These are phyloP conservation scores for Colletotrichum sp. DNA, from an alignment of 2,329 filamentous ascomycete genomes.

Conservation along the genomic window DNA sequence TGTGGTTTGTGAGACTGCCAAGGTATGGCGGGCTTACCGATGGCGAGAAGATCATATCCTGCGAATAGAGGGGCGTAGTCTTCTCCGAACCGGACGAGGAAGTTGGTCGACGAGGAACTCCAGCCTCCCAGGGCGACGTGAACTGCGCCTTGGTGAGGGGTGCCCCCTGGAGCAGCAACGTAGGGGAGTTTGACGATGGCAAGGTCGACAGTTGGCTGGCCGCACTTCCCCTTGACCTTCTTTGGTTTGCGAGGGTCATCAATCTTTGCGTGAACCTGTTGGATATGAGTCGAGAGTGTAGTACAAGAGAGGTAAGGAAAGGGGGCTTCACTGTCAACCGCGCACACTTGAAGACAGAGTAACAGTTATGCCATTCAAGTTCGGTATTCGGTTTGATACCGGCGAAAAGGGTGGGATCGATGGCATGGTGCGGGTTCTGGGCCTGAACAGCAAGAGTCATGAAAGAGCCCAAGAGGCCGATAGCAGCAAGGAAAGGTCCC, in stretches of 20 bases:
- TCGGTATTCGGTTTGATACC: not conserved
- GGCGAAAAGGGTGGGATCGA: not conserved
- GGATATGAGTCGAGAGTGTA: not conserved
- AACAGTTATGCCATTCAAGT: slow-evolving; percentile 3
- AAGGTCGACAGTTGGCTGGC: not conserved
- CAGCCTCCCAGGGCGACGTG: slow-evolving; percentile 1
- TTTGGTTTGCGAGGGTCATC: not conserved
- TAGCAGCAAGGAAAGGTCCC: not conserved
- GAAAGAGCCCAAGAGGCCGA: not conserved
- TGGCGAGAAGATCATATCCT: not conserved
- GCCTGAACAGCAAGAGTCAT: not conserved
- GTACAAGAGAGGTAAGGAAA: not conserved
- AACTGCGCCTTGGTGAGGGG: not conserved
- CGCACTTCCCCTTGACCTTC: not conserved
- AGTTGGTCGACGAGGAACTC: slow-evolving; percentile 6
- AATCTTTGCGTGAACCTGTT: not conserved
- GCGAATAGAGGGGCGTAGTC: not conserved
- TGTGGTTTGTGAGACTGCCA: not conserved
- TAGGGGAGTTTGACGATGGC: slow-evolving; percentile 6
- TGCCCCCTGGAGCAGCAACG: not conserved
- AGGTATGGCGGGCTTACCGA: not conserved
- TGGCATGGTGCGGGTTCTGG: not conserved
- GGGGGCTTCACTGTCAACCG: not conserved
- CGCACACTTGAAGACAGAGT: not conserved
- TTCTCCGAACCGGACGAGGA: slow-evolving; percentile 1